Evolutionary conservation across 176 grass and related monocot genomes (phyloP).

Genomic region (Puya raimondii): DNA sequence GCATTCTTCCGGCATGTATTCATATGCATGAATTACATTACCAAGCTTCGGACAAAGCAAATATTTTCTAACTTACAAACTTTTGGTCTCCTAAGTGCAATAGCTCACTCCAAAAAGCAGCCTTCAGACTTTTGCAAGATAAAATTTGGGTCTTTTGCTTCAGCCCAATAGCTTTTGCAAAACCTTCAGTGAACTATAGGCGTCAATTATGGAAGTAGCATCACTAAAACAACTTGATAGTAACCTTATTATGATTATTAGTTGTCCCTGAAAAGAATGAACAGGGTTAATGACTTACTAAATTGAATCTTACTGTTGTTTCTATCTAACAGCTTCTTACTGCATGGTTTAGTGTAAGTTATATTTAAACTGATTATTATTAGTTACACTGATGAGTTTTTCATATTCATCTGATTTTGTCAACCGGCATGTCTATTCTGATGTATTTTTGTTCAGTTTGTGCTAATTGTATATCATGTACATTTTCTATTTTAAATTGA

Average conservation of each 20-base stretch:
- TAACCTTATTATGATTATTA: neutral
- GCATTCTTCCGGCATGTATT: too few species aligned
- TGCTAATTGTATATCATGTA: neutral
- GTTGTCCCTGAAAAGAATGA: neutral
- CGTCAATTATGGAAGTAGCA: too few species aligned
- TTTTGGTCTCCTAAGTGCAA: too few species aligned
- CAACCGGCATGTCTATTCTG: too few species aligned
- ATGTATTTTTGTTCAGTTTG: neutral
- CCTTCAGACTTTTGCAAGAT: too few species aligned
- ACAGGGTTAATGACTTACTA: neutral
- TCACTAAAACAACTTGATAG: too few species aligned
- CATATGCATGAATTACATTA: too few species aligned
- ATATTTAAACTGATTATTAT: neutral
- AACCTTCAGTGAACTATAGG: neutral
- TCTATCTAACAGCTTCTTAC: neutral
- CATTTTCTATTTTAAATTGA: neutral
- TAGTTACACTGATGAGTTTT: neutral
- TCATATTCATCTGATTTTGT: too few species aligned
- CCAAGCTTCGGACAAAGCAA: too few species aligned
- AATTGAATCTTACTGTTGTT: neutral
- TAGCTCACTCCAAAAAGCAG: too few species aligned
- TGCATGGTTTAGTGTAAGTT: neutral
- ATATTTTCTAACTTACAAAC: too few species aligned
- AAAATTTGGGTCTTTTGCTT: too few species aligned
- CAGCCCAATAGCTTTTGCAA: neutral